Base-by-base conservation (phyloP, 495 filamentous ascomycete genomes). In the Penicillium angulare region DNA sequence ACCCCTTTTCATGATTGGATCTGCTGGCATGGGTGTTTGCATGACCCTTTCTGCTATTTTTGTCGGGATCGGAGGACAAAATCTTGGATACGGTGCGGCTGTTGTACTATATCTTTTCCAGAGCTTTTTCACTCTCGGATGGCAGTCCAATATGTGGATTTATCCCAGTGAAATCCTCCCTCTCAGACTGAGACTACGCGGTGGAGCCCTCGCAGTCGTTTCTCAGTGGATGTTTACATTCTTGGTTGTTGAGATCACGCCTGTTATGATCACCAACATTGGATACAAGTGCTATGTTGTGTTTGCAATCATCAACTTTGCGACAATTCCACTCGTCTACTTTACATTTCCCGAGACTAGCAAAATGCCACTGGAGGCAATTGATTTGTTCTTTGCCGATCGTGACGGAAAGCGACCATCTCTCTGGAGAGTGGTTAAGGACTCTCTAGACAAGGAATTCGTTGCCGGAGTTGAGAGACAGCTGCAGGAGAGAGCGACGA, bases 271-370 rank as follows among this genome's bases (percentile, higher is more conserved):
- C 50, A 60, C 68, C n/a, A 69, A 61, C 38, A 66, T 83, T 4
- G 68, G 71, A 0, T 83, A 75, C 69, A 60, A 68, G 21, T 80
- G 79, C 63, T 86, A 79, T 57, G 72, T 84, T 49, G 75, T 83
- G 21, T 86, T 60, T 34, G 56, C 60, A 1, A 54, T 62, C 0
- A 60, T 67, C 10, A 65, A 63, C 32, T 61, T 43, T 40, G 43
- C 54, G n/a, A 47, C 49, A n/a, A 49, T 60, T 5, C 81, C 78
- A 0, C 60, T 69, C 3, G 74, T 86, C 32, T 86, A 81, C 56
- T 79, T 83, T 63, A 81, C 82, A 70, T 86, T 80, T 60, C 82
- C 82, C 0, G 83, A 86, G 60, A 86, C 83, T 1, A 55, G 42
- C 13, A 22, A 44, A 8, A 7, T 52, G 43, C 44, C 44, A 16